phyloP scores from a whole-genome alignment of 1,139 yeast genomes.

The Magnusiomyces starmeri region DNA sequence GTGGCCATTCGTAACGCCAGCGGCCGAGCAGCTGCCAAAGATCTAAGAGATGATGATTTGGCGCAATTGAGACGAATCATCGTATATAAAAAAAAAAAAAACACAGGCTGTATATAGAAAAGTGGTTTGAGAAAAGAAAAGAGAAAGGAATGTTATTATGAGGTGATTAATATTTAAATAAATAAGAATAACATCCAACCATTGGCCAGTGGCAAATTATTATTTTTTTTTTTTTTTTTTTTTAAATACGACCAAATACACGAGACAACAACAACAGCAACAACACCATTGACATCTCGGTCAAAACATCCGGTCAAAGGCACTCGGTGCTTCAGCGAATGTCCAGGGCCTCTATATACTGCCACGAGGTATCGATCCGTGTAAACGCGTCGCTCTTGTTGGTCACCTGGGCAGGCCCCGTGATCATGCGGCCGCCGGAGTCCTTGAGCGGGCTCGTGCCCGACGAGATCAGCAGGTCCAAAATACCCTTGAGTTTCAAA shows the following conservation, averaged over 20 bases:
- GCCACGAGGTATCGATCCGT: slow-evolving; percentile 21
- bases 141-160: no score
- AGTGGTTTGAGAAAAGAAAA: no score
- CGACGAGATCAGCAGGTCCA: slow-evolving; percentile 7
- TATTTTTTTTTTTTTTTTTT: neutral
- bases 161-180: no score
- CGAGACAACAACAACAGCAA: neutral
- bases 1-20: no score
- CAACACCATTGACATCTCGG: no score
- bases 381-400: slow-evolving; percentile 10
- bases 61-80: neutral
- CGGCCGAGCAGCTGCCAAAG: no score
- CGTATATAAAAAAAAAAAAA: neutral
- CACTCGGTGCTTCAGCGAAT: neutral
- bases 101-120: no score
- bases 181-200: neutral
- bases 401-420: slow-evolving; percentile 3
- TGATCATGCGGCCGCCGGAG: slow-evolving; percentile 1
- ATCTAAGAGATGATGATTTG: no score
- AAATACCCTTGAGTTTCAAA: slow-evolving; percentile 16
- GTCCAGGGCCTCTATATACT: slow-evolving; percentile 20
- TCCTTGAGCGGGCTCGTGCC: neutral
- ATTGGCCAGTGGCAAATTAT: no score
- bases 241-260: neutral
- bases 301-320: no score